Evolutionary conservation across 2,329 filamentous ascomycete genomes (phyloP).

Genomic region (Penicillium sumatraense): DNA sequence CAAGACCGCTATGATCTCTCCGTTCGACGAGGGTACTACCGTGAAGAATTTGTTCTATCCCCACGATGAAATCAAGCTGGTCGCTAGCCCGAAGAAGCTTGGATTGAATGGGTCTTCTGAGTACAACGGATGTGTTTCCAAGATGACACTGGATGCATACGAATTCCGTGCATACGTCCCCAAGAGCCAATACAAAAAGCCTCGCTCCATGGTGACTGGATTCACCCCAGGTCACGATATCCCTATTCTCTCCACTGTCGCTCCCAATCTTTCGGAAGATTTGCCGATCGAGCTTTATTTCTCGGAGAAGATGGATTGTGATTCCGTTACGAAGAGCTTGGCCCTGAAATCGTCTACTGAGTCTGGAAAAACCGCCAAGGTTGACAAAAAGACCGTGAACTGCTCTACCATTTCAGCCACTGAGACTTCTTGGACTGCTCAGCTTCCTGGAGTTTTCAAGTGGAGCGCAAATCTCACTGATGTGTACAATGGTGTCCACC

Average conservation of each 20-base stretch:
- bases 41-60: conserved; percentile 68
- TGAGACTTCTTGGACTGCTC: conserved; percentile 50
- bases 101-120: conserved; percentile 52
- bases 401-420: conserved; percentile 49
- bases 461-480: conserved; percentile 58
- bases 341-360: conserved; percentile 59
- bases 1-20: conserved; percentile 57
- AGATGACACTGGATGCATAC: conserved; percentile 59
- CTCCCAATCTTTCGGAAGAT: conserved; percentile 46
- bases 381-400: conserved; percentile 50
- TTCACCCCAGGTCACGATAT: conserved; percentile 66
- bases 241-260: conserved; percentile 57
- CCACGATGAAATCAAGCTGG: conserved; percentile 59
- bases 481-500: conserved; percentile 65
- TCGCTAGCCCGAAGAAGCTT: conserved; percentile 49
- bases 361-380: conserved; percentile 45
- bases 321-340: conserved; percentile 55
- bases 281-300: conserved; percentile 59
- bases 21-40: conserved; percentile 57
- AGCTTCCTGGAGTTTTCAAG: conserved; percentile 58
- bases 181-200: conserved; percentile 51
- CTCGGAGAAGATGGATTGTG: conserved; percentile 64
- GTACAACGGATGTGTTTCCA: conserved; percentile 60
- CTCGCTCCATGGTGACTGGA: conserved; percentile 62
- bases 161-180: conserved; percentile 67